These are phyloP conservation scores for Knufia petricola DNA, from an alignment of 2,329 filamentous ascomycete species.

Conservation along the genomic window DNA sequence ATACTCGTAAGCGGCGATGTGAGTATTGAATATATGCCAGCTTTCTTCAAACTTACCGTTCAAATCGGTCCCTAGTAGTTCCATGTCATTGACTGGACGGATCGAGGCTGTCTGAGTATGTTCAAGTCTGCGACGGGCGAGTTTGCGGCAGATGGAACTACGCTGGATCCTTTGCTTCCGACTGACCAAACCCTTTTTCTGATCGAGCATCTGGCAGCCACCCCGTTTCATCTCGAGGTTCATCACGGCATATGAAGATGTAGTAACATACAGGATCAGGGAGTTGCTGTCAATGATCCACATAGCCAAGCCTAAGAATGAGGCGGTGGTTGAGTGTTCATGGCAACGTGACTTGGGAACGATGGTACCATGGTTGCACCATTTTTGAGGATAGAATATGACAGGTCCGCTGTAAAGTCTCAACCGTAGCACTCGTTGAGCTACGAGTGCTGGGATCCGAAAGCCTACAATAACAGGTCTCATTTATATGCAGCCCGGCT, in stretches of 20 bases:
- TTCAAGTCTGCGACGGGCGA: too few relatives aligned
- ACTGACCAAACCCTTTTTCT: neutral
- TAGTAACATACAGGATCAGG: neutral
- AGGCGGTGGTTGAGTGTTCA: neutral
- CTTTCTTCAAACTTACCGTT: neutral
- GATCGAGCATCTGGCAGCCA: neutral
- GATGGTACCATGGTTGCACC: slow-evolving; percentile 1
- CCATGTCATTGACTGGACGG: too few relatives aligned
- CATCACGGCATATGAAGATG: too few relatives aligned
- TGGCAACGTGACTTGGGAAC: neutral
- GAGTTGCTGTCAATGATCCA: neutral
- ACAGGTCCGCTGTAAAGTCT: neutral
- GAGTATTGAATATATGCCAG: neutral
- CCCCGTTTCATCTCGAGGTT: too few relatives aligned
- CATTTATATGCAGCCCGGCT: too few relatives aligned
- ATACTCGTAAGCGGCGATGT: neutral
- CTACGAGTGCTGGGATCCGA: too few relatives aligned
- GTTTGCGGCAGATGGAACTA: too few relatives aligned
- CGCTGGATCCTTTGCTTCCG: too few relatives aligned
- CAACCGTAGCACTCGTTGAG: neutral
- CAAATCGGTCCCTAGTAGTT: too few relatives aligned
- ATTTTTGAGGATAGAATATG: neutral
- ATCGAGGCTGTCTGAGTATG: too few relatives aligned
- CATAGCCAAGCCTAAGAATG: neutral
- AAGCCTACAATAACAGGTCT: too few relatives aligned